A percentile compares a stretch with the other conserved stretches of the same genome.
Conservation (phyloP, 2,329 filamentous ascomycete genomes). For the Trichothecium roseum region DNA sequence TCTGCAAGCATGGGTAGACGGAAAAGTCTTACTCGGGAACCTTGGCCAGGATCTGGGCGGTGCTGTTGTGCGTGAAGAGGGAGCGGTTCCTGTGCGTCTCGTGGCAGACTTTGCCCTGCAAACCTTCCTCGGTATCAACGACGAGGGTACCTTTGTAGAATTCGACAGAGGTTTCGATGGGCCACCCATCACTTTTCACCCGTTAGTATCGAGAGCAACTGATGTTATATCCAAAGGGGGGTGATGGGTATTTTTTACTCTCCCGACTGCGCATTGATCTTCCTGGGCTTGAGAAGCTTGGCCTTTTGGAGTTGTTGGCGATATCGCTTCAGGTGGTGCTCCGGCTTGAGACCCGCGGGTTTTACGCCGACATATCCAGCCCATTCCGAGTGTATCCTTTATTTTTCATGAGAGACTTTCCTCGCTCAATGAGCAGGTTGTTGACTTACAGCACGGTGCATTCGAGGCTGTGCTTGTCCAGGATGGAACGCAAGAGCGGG, state of each 20-base stretch:
- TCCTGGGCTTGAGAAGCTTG: slow-evolving; percentile 5
- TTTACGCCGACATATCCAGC: too few species aligned
- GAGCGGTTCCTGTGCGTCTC: slow-evolving; percentile 22
- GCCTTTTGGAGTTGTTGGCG: slow-evolving; percentile 6
- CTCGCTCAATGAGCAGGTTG: too few species aligned
- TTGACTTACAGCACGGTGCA: too few species aligned
- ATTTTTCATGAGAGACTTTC: too few species aligned
- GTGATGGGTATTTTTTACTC: slow-evolving; percentile 3
- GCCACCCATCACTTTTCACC: slow-evolving; percentile 18
- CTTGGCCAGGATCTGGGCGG: slow-evolving; percentile 14
- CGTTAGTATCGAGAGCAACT: background rate
- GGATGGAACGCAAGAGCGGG: too few species aligned
- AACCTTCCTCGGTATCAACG: slow-evolving; percentile 18
- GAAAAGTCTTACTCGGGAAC: slow-evolving; percentile 16
- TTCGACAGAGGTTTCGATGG: slow-evolving; percentile 18
- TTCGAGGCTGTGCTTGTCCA: too few species aligned
- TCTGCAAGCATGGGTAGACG: background rate
- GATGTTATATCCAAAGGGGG: background rate
- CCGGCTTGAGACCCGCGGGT: background rate
- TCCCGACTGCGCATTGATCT: slow-evolving; percentile 9
- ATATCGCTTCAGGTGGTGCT: background rate
- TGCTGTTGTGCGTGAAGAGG: slow-evolving; percentile 18
- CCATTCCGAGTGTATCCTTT: too few species aligned
- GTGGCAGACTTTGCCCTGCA: slow-evolving; percentile 17
- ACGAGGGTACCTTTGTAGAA: slow-evolving; percentile 19